Evolutionary conservation across 2,329 filamentous ascomycete species (phyloP).

Genomic region (Pestalotiopsis sp.): DNA sequence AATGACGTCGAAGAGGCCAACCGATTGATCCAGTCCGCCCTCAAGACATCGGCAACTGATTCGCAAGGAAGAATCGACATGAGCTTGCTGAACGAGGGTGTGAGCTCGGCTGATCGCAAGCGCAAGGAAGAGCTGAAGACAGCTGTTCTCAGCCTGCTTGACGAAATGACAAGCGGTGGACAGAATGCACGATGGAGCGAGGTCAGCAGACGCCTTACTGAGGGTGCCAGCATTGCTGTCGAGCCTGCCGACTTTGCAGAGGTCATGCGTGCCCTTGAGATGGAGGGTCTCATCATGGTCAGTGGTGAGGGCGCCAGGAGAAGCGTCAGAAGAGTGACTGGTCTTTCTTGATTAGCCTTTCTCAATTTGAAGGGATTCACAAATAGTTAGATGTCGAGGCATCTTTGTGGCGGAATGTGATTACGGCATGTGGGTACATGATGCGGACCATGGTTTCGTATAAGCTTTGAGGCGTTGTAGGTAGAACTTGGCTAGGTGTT

Average conservation of each 20-base stretch:
- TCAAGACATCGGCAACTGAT: constrained; percentile 98
- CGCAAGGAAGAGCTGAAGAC: constrained; percentile 83
- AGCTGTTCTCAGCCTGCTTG: constrained; percentile 73
- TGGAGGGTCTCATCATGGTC: constrained; percentile 81
- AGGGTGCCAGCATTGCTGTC: constrained; percentile 70
- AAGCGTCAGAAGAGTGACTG: constrained; percentile 75
- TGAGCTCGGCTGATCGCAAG: constrained; percentile 82
- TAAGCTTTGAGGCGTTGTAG: not conserved
- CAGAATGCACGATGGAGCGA: constrained; percentile 78
- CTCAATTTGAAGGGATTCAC: not conserved
- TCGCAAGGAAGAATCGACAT: constrained; percentile 93
- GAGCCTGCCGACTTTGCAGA: constrained; percentile 84
- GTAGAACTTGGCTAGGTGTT: not conserved
- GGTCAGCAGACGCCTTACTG: constrained; percentile 71
- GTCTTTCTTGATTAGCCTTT: constrained; percentile 36
- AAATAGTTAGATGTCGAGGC: not conserved
- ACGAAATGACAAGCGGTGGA: constrained; percentile 75
- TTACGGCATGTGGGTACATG: not conserved
- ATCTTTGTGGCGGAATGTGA: not conserved
- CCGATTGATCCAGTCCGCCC: constrained; percentile 86
- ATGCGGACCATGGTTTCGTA: constrained; percentile 2
- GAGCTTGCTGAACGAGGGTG: constrained; percentile 93
- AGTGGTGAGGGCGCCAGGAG: constrained; percentile 83
- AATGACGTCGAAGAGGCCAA: constrained; percentile 89
- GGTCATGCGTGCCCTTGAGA: constrained; percentile 77